phyloP scores from a whole-genome alignment of 768 basidiomycete species.

The Rhodosporidiobolus odoratus region DNA sequence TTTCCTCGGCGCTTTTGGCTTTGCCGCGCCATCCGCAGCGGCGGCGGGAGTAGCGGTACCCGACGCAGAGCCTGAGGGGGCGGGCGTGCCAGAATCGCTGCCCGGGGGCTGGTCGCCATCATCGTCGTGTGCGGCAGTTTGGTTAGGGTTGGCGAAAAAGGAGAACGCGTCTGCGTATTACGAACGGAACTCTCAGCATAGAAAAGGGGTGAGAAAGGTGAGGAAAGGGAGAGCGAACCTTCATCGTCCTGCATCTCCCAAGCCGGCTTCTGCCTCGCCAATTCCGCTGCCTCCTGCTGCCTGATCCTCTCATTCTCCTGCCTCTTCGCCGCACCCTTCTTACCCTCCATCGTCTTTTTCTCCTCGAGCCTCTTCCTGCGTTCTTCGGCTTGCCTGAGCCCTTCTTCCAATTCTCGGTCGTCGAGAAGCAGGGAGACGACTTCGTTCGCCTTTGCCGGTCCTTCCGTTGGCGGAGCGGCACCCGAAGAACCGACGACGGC shows the following conservation, averaged over 20 bases:
- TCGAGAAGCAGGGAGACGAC: slow-evolving; percentile 91
- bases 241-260: slow-evolving; percentile 35
- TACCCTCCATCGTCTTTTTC: slow-evolving; percentile 43
- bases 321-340: slow-evolving; percentile 27
- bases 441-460: slow-evolving; percentile 79
- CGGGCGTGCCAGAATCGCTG: slow-evolving; percentile 12
- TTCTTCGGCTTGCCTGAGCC: slow-evolving; percentile 42
- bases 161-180: slow-evolving; percentile 20
- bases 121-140: slow-evolving; percentile 30
- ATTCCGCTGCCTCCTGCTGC: slow-evolving; percentile 6
- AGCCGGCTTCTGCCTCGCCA: slow-evolving; percentile 10
- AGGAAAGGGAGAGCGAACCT: slow-evolving; percentile 7
- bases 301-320: slow-evolving; percentile 20
- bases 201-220: not conserved
- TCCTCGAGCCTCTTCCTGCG: slow-evolving; percentile 46
- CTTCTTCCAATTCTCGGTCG: slow-evolving; percentile 74
- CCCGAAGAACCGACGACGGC: slow-evolving; percentile 74
- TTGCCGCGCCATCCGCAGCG: not conserved
- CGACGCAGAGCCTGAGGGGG: too few relatives aligned
- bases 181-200: not conserved
- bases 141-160: slow-evolving; percentile 35
- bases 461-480: slow-evolving; percentile 27
- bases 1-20: slow-evolving; percentile 33
- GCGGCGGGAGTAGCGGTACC: too few relatives aligned
- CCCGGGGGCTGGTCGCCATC: slow-evolving; percentile 18